Percentiles rank a stretch among this genome's conserved stretches.
phyloP scores from a whole-genome alignment of 1,284 basidiomycete genomes.

The Papiliotrema terrestris region DNA sequence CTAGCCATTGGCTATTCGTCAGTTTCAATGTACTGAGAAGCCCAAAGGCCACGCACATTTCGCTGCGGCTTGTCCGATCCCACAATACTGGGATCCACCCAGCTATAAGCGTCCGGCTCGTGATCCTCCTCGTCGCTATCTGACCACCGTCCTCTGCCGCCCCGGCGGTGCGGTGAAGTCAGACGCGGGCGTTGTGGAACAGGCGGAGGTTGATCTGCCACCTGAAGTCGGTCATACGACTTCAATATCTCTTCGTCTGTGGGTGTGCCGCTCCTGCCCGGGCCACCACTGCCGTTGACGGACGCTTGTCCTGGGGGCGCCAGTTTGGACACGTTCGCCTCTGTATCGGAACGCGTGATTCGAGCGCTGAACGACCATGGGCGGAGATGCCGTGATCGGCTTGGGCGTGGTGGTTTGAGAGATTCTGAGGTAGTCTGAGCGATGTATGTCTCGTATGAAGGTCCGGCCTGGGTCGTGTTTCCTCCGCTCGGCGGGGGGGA shows the following conservation, averaged over 20 bases:
- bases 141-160: constrained; percentile 8
- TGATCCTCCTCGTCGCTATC: constrained; percentile 16
- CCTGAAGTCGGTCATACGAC: neutral
- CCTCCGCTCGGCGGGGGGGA: neutral
- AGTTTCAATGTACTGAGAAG: neutral
- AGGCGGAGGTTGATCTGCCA: no score
- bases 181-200: neutral
- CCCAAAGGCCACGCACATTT: neutral
- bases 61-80: neutral
- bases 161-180: neutral
- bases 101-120: constrained; percentile 26
- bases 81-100: constrained; percentile 13
- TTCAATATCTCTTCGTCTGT: neutral
- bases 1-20: neutral
- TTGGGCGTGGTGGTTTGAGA: neutral
- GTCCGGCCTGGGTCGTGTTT: neutral
- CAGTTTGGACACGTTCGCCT: no score
- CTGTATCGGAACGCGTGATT: neutral
- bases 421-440: neutral
- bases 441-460: neutral
- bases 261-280: neutral
- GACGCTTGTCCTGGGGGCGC: no score
- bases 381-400: constrained; percentile 8
- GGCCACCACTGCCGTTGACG: neutral
- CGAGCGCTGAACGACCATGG: constrained; percentile 14